A percentile compares a stretch with the other conserved stretches of the same genome.
phyloP scores from a whole-genome alignment of 208 protist species.

The Wallacemonas sp. region DNA sequence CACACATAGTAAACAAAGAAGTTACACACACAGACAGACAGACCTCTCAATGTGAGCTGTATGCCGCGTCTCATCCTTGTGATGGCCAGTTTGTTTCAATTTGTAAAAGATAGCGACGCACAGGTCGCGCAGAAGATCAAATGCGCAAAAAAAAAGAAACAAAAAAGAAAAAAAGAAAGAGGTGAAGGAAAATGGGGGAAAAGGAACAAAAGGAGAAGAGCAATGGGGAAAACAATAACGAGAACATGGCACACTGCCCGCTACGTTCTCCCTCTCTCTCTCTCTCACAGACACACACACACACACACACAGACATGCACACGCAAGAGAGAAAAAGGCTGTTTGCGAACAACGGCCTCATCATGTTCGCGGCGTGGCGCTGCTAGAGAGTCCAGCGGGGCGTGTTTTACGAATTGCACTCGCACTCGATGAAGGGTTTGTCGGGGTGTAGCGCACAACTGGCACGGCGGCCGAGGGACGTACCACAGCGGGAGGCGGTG shows the following conservation, averaged over 20 bases:
- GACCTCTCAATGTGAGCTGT: too few species aligned
- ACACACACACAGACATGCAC: not conserved
- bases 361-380: conserved; percentile 1
- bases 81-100: too few species aligned
- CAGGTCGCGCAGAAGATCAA: too few species aligned
- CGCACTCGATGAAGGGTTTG: not conserved
- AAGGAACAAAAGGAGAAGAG: conserved; percentile 5
- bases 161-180: conserved; percentile 22
- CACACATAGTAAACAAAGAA: too few species aligned
- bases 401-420: conserved; percentile 17
- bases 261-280: too few species aligned
- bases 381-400: not conserved
- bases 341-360: not conserved
- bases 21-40: too few species aligned
- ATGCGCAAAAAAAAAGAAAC: not conserved
- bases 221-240: too few species aligned
- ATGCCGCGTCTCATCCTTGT: too few species aligned
- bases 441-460: not conserved
- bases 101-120: too few species aligned
- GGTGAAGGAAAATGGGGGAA: not conserved
- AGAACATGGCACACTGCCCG: too few species aligned
- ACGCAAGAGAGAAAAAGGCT: conserved; percentile 19
- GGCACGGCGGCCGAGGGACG: not conserved
- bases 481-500: not conserved
- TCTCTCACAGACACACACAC: too few species aligned